A percentile compares a stretch with the other conserved stretches of the same genome.
Evolutionary conservation across 805 yeast genomes (phyloP).

Genomic region (Cyberlindnera americana): DNA sequence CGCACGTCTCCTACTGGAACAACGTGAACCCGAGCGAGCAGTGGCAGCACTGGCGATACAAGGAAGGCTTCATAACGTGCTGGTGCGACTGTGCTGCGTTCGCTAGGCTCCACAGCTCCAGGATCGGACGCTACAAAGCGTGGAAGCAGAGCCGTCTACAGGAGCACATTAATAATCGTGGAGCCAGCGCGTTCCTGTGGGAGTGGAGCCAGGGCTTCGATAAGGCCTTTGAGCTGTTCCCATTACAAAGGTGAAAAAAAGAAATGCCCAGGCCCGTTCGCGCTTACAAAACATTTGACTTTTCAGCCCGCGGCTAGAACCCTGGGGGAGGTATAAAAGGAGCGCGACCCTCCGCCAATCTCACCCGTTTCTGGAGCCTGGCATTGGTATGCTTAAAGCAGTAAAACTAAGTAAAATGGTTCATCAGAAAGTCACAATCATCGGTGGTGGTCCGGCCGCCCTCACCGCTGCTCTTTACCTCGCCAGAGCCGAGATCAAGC

Average conservation of each 20-base stretch:
- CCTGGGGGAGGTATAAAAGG: no score
- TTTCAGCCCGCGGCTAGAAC: no score
- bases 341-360: no score
- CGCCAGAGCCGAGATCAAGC: constrained; percentile 94
- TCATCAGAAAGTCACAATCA: constrained; percentile 80
- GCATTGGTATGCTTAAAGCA: neutral
- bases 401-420: constrained; percentile 50
- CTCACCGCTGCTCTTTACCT: constrained; percentile 98
- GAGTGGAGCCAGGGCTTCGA: constrained; percentile 88
- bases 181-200: constrained; percentile 63
- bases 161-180: constrained; percentile 58
- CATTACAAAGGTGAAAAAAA: neutral
- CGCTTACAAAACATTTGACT: no score
- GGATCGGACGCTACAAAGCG: constrained; percentile 68
- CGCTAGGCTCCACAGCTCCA: constrained; percentile 63
- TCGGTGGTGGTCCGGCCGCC: constrained; percentile 99
- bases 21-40: constrained; percentile 49
- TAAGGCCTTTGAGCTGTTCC: constrained; percentile 42
- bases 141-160: constrained; percentile 61
- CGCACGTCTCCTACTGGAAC: constrained; percentile 71
- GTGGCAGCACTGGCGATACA: constrained; percentile 78
- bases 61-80: constrained; percentile 73
- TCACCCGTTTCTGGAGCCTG: no score
- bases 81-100: constrained; percentile 74
- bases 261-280: no score